Conservation (phyloP, 495 filamentous ascomycete genomes). For the Aspergillus diversus region DNA sequence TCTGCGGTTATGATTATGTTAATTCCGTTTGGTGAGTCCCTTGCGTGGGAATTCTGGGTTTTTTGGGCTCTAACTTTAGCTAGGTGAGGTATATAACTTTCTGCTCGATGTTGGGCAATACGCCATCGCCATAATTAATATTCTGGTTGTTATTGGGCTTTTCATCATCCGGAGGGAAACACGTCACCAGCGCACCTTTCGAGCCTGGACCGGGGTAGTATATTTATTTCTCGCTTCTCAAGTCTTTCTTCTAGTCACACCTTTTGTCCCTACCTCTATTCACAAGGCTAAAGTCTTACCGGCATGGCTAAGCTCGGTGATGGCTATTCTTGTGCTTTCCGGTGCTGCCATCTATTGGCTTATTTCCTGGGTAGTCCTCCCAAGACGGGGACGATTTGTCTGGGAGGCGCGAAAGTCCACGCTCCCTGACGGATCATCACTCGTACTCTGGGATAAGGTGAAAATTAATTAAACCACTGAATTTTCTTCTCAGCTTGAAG, state of each 20-base stretch:
- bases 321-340: conserved; percentile 38
- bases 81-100: conserved; percentile 64
- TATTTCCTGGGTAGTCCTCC: conserved; percentile 12
- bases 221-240: conserved; percentile 42
- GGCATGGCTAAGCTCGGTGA: conserved; percentile 41
- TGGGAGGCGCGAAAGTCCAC: conserved; percentile 14
- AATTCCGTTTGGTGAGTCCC: conserved; percentile 53
- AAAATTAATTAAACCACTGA: conserved; percentile 2
- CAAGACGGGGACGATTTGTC: conserved; percentile 4
- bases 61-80: background rate
- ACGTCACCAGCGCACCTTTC: conserved; percentile 62
- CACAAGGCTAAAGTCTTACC: conserved; percentile 36
- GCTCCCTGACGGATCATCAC: conserved; percentile 6
- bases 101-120: conserved; percentile 72
- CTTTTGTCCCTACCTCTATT: conserved; percentile 35
- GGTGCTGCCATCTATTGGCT: conserved; percentile 38
- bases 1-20: conserved; percentile 64
- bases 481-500: background rate
- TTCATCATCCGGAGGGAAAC: conserved; percentile 61
- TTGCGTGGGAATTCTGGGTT: background rate
- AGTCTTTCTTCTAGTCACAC: conserved; percentile 41
- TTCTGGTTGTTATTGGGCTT: conserved; percentile 61
- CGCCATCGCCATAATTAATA: conserved; percentile 59
- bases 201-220: conserved; percentile 55
- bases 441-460: conserved; percentile 18